Evolutionary conservation across 2,329 filamentous ascomycete genomes (phyloP), one percentile per base, ranked within the genome.

Genomic region (Penicillium verrucosum): DNA sequence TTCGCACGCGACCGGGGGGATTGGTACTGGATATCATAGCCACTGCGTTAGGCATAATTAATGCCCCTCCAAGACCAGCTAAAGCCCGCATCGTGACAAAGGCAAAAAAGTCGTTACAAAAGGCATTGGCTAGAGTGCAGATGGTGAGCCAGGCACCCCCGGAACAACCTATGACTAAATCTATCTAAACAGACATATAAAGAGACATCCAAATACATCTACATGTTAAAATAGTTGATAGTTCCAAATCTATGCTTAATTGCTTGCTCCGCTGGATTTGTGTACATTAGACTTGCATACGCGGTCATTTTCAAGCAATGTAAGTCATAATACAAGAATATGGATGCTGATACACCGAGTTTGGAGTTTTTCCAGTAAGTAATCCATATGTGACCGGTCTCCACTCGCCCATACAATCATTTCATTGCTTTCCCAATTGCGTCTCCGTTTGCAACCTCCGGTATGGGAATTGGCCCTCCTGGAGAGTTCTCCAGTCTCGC

Each of bases 401-500:
- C n/a, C 7, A 50, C 36, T 30, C 16, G 5, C 16, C 12, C 6
- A 43, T 27, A 9, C n/a, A 7, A 34, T 34, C 11, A 23, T 5
- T 36, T 18, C 10, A 16, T 36, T 36, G 21, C 29, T 9, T 50
- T 38, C 30, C 25, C 50, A 5, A 48, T 53, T 7, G 36, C 10
- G 16, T 23, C 8, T 40, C 23, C 53, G 3, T 54, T 54, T 18
- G 23, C 32, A 44, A 23, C 14, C n/a, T 44, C 55, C 4, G 82
- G 82, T 73, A 86, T 83, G 1, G 81, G 74, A 4, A 88, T 75
- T 8, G 86, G 79, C 1, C 89, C 89, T 49, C 89, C 89, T 1
- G 89, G 89, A 32, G 88, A 91, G 68, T 86, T 79, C 53, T 81
- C 78, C 38, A 81, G 75, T 65, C 87, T 81, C 34, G 88, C 89